Evolutionary conservation across 208 protist genomes (phyloP).

Genomic region (Porcisia deanei): DNA sequence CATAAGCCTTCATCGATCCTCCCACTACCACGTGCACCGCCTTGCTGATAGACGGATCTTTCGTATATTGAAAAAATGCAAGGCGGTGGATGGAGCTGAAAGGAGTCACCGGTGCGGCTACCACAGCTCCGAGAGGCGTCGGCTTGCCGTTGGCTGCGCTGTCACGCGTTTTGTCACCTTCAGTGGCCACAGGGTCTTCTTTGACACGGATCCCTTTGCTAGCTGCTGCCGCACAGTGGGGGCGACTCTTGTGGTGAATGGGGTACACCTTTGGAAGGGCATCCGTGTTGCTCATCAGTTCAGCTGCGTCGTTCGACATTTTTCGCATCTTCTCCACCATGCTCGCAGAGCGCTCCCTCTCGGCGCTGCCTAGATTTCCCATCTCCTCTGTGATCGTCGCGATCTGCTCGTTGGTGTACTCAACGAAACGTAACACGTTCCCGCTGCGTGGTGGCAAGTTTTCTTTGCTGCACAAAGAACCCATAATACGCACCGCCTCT

Average conservation of each 20-base stretch:
- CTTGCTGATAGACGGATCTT: slow-evolving; percentile 23
- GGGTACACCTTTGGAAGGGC: slow-evolving; percentile 52
- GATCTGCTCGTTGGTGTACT: slow-evolving; percentile 47
- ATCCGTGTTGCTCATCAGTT: slow-evolving; percentile 38
- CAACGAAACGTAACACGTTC: slow-evolving; percentile 61
- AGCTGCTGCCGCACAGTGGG: slow-evolving; percentile 1
- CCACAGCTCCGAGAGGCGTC: background rate
- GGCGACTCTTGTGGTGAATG: slow-evolving; percentile 14
- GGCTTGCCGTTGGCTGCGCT: background rate
- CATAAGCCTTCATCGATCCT: slow-evolving; percentile 44
- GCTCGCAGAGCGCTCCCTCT: slow-evolving; percentile 25
- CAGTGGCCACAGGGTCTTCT: background rate
- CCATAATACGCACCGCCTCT: slow-evolving; percentile 28
- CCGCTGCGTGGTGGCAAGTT: slow-evolving; percentile 60
- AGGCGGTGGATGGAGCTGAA: slow-evolving; percentile 57
- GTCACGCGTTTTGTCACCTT: background rate
- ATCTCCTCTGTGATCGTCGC: slow-evolving; percentile 25
- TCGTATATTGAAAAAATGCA: slow-evolving; percentile 41
- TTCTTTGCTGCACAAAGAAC: slow-evolving; percentile 34
- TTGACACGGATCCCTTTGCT: slow-evolving; percentile 6
- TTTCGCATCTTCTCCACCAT: slow-evolving; percentile 42
- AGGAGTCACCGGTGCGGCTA: slow-evolving; percentile 4
- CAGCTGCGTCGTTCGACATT: slow-evolving; percentile 45
- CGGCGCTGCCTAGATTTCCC: slow-evolving; percentile 23
- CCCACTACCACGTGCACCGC: slow-evolving; percentile 40